Evolutionary conservation across 768 basidiomycete species (phyloP).

Genomic region (Rossbeevera mucosa): DNA sequence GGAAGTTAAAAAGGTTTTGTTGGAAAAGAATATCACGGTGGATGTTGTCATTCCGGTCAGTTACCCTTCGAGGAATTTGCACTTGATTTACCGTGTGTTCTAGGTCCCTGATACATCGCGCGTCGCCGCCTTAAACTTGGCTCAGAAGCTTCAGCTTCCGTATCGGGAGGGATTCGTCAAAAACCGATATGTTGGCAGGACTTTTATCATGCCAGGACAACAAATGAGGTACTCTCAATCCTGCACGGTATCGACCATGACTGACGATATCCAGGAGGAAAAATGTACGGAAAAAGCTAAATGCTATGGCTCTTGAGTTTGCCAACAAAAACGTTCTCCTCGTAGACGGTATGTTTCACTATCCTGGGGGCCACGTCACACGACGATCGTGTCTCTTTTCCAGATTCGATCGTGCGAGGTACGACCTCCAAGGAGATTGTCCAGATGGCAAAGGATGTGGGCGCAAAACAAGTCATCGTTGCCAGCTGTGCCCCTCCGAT

Average conservation of each 20-base stretch:
- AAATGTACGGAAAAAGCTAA: constrained; percentile 92
- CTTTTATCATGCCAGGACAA: constrained; percentile 99
- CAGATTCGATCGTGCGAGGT: constrained; percentile 97
- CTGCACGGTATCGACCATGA: background rate
- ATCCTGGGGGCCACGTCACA: background rate
- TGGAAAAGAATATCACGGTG: constrained; percentile 61
- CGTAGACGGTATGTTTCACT: constrained; percentile 72
- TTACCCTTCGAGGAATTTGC: background rate
- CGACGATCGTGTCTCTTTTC: background rate
- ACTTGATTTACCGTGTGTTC: background rate
- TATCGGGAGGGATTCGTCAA: constrained; percentile 99
- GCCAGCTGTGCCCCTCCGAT: constrained; percentile 98
- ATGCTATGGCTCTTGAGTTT: constrained; percentile 98
- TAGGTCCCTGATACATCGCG: constrained; percentile 95
- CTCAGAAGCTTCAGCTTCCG: constrained; percentile 82
- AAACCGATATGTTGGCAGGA: constrained; percentile 96
- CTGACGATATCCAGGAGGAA: constrained; percentile 54
- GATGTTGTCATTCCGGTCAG: constrained; percentile 95
- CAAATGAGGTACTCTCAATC: constrained; percentile 66
- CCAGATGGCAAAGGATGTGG: constrained; percentile 99
- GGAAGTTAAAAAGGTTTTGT: constrained; percentile 73
- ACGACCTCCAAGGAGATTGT: constrained; percentile 98
- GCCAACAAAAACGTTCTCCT: constrained; percentile 86
- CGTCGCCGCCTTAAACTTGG: constrained; percentile 92
- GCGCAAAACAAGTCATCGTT: constrained; percentile 91